Base-by-base conservation (phyloP, 2,329 filamentous ascomycete genomes). In the Monosporascus sp. region DNA sequence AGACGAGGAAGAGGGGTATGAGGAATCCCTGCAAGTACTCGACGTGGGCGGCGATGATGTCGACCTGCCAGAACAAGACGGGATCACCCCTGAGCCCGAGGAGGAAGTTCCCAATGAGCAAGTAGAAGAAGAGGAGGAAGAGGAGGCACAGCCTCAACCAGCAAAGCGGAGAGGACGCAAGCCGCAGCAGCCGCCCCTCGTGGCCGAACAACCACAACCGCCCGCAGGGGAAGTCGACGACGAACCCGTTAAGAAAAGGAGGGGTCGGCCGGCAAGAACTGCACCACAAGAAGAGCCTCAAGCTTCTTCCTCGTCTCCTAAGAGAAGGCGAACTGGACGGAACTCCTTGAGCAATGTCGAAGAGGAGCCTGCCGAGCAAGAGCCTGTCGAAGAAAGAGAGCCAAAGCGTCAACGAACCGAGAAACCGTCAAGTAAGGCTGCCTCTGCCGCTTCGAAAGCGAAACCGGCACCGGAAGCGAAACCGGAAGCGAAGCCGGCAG, bases 361-460 rank as follows among this genome's bases (percentile, higher is more conserved):
- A 27, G 55, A 57, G 26, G 56, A 57, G 24, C 36, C 48, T 20
- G 53, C 51, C 8, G 55, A 59, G 17, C 59, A 55, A 26, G 50
- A 58, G 40, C 55, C 54, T 52, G 53, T 52, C 9, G 60, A 61
- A 46, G 53, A 56, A 36, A 64, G 61, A 36, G 56, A 55, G 9
- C 52, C 60, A 54, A 67, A 66, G 53, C 62, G 64, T 17, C 60
- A 57, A 48, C 63, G 59, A 47, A 62, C 56, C 2, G 61, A 56
- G 36, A 51, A 59, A 31, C 56, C 56, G 52, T 57, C 59, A 24
- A 56, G 48, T 24, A 62, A 64, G 51, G 55, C 56, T n/a, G 46
- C 60, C 22, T 27, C 53, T n/a, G 48, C 60, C 19, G 22, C 53
- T 16, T 54, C 63, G 46, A 65, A 64, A 53, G 48, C 58, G 43